Conservation (phyloP, 1,284 basidiomycete genomes). For the Fereydounia khargensis region DNA sequence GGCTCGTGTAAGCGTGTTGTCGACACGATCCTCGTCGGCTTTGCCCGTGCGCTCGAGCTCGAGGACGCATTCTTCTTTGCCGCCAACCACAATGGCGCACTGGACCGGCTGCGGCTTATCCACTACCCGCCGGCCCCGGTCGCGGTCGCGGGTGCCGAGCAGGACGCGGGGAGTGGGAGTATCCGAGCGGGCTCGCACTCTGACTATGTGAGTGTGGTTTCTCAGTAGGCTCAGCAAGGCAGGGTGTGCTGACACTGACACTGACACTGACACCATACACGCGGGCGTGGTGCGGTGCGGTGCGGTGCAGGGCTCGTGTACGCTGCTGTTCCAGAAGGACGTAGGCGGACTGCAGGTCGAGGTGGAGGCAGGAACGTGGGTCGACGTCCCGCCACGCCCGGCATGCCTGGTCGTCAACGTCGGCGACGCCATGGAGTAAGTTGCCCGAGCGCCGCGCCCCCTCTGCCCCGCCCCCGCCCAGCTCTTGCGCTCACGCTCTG, state of each 20-base stretch:
- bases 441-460: not conserved
- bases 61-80: slow-evolving; percentile 10
- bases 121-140: slow-evolving; percentile 40
- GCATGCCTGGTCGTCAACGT: slow-evolving; percentile 80
- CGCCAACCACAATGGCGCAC: slow-evolving; percentile 23
- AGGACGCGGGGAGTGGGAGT: slow-evolving; percentile 1
- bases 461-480: not conserved
- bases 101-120: slow-evolving; percentile 43
- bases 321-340: slow-evolving; percentile 79
- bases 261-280: too few relatives aligned
- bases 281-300: too few relatives aligned
- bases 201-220: slow-evolving; percentile 63
- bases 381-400: slow-evolving; percentile 73
- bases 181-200: slow-evolving; percentile 45
- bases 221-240: too few relatives aligned
- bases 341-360: slow-evolving; percentile 77
- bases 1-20: slow-evolving; percentile 32
- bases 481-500: not conserved
- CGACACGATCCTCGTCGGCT: slow-evolving; percentile 22
- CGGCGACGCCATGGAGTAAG: slow-evolving; percentile 67
- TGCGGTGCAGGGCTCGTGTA: slow-evolving; percentile 68
- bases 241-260: too few relatives aligned
- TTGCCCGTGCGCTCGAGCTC: slow-evolving; percentile 33
- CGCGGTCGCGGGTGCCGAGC: not conserved
- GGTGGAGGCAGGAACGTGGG: slow-evolving; percentile 59